Base-by-base conservation (phyloP, 306 rosid species). In the Quercus dentata region DNA sequence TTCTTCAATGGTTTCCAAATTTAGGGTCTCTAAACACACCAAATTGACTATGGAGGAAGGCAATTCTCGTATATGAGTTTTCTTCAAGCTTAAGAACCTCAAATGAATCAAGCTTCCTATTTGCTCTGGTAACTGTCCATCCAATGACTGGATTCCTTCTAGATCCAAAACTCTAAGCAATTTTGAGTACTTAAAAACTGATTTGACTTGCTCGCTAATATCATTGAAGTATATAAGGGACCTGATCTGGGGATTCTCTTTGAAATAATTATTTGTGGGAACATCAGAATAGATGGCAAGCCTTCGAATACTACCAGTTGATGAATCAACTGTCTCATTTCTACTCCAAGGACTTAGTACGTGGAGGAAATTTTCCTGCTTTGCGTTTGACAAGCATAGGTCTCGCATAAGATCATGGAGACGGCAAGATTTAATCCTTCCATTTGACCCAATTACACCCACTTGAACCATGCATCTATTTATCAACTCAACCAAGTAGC, bases 381-480 rank as follows among this genome's bases (percentile, higher is more conserved):
- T 84, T 20, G 90, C 92, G 58, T 84, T 89, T 46, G 44, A 25
- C 64, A 78, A 31, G 74, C 92, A 86, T 31, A 89, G 14, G 31
- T 89, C 93, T 11, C 83, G 82, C 93, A 89, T 86, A 49, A 86
- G 65, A 88, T 86, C 91, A 65, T 89, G 97, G 12, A 89, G 79
- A 4, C 88, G 68, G 23, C 86, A 86, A 3, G 46, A 85, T 78
- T 88, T 89, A 31, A 89, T 88, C 69, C 81, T 78, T 71, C 89
- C 89, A 4, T 78, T 68, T 12, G 85, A 63, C 20, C 89, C 89
- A 21, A 33, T 67, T 54, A 64, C 84, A 61, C 75, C 86, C 55
- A 89, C 89, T 80, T 91, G 85, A 78, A 86, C 84, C 85, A 91
- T 81, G 77, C 91, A 81, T 33, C 91, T 86, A 3, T 84, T 87